Conservation (phyloP, 1,284 basidiomycete genomes). For the Coniferiporia sulphurascens region DNA sequence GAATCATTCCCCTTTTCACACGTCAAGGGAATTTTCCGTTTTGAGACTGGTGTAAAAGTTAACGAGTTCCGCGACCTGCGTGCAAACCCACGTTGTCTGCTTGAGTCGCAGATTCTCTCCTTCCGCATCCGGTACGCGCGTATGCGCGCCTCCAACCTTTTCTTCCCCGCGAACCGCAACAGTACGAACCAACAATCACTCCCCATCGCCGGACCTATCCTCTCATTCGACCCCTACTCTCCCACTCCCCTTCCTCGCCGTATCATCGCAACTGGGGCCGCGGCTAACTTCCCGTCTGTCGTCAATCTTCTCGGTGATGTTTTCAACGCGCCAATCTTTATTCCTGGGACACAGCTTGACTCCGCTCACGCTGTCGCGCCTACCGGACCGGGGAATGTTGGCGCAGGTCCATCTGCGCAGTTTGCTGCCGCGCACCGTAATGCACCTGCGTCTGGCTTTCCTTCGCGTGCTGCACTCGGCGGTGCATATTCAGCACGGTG, state of each 20-base stretch:
- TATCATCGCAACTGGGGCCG: constrained; percentile 58
- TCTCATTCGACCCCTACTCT: constrained; percentile 27
- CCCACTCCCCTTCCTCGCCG: constrained; percentile 21
- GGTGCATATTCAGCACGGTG: constrained; percentile 73
- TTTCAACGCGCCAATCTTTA: constrained; percentile 71
- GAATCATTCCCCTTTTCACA: constrained; percentile 67
- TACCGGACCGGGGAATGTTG: constrained; percentile 10
- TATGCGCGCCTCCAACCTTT: constrained; percentile 33
- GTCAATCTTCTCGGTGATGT: constrained; percentile 73
- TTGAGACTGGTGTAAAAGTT: constrained; percentile 79
- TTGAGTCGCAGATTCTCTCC: constrained; percentile 72
- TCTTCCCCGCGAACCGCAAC: constrained; percentile 2
- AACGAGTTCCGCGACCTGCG: constrained; percentile 81
- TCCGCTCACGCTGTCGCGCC: constrained; percentile 55
- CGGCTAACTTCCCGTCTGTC: constrained; percentile 78
- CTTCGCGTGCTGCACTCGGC: constrained; percentile 62
- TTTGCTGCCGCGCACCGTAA: constrained; percentile 50
- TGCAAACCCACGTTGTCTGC: constrained; percentile 75
- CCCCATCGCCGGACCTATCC: neutral
- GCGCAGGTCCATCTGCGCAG: constrained; percentile 8
- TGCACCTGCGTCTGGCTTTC: constrained; percentile 61
- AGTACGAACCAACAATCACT: neutral
- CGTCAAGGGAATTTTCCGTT: constrained; percentile 81
- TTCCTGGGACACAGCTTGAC: constrained; percentile 68
- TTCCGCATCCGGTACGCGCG: constrained; percentile 76